Percentiles rank a stretch among this genome's conserved stretches.
phyloP scores from a whole-genome alignment of 1,284 basidiomycete genomes.

The Apiotrichum laibachii region DNA sequence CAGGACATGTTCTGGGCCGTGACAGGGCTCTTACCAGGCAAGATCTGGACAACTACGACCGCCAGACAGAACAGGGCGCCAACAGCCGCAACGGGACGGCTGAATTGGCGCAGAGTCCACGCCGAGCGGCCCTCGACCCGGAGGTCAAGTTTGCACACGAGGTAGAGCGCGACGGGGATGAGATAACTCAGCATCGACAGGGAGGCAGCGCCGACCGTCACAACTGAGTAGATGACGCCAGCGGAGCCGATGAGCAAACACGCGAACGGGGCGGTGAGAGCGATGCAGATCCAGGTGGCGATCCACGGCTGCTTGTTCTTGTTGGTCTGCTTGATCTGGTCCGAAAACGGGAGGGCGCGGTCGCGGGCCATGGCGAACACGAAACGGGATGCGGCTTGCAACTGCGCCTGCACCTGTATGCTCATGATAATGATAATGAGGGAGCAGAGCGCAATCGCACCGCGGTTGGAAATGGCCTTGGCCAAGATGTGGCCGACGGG shows the following conservation, averaged over 20 bases:
- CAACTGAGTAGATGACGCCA: constrained; percentile 35
- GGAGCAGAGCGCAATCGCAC: constrained; percentile 37
- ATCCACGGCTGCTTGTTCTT: constrained; percentile 36
- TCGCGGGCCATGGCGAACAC: constrained; percentile 49
- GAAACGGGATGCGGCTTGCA: constrained; percentile 50
- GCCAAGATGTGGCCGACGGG: constrained; percentile 46
- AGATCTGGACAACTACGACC: constrained; percentile 37
- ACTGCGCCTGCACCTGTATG: constrained; percentile 46
- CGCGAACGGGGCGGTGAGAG: constrained; percentile 34
- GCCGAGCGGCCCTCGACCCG: constrained; percentile 44
- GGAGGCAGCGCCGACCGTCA: constrained; percentile 38
- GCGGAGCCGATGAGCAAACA: constrained; percentile 29
- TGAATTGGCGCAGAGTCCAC: constrained; percentile 43
- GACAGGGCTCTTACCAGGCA: constrained; percentile 40
- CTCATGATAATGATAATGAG: constrained; percentile 37
- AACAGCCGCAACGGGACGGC: constrained; percentile 38
- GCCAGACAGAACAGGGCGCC: constrained; percentile 32
- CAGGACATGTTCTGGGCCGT: constrained; percentile 40
- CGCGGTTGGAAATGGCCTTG: constrained; percentile 32
- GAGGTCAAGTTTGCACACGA: constrained; percentile 42
- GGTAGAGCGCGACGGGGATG: constrained; percentile 41
- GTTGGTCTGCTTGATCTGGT: constrained; percentile 40
- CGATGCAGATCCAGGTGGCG: constrained; percentile 44
- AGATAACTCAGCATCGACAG: constrained; percentile 44
- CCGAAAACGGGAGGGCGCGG: constrained; percentile 48